phyloP scores from a whole-genome alignment of 108 stramenopile species.

The Cyclostephanos invisitatus region DNA sequence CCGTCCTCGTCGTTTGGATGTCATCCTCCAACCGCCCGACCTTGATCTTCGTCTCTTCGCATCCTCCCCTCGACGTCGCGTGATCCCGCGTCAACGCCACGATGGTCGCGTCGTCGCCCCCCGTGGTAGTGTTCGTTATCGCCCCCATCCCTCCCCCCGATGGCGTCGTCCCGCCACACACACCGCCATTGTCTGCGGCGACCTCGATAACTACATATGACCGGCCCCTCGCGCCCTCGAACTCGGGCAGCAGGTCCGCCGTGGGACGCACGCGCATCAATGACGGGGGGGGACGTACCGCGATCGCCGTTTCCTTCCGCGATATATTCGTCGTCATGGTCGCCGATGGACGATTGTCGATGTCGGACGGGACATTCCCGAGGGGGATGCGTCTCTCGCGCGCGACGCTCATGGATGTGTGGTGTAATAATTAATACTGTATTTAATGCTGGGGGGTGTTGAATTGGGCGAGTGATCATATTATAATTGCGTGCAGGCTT shows the following conservation, averaged over 20 bases:
- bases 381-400: constrained; percentile 28
- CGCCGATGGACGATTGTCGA: constrained; percentile 17
- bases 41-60: not conserved
- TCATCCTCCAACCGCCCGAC: constrained; percentile 3
- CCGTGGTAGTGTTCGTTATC: not conserved
- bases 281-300: not conserved
- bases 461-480: not conserved
- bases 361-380: constrained; percentile 18
- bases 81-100: constrained; percentile 34
- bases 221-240: constrained; percentile 28
- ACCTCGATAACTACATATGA: too few relatives aligned
- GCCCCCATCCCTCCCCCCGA: not conserved
- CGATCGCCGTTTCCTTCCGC: not conserved
- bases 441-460: not conserved
- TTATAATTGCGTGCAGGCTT: too few relatives aligned
- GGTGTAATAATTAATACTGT: not conserved
- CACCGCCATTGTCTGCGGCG: too few relatives aligned
- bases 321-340: not conserved
- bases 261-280: constrained; percentile 7
- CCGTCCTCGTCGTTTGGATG: not conserved
- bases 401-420: constrained; percentile 11
- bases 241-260: constrained; percentile 25
- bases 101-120: constrained; percentile 32
- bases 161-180: not conserved
- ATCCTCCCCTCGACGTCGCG: constrained; percentile 20